Evolutionary conservation across 345 rosid genomes (phyloP).

Genomic region (Eucalyptus rudis): DNA sequence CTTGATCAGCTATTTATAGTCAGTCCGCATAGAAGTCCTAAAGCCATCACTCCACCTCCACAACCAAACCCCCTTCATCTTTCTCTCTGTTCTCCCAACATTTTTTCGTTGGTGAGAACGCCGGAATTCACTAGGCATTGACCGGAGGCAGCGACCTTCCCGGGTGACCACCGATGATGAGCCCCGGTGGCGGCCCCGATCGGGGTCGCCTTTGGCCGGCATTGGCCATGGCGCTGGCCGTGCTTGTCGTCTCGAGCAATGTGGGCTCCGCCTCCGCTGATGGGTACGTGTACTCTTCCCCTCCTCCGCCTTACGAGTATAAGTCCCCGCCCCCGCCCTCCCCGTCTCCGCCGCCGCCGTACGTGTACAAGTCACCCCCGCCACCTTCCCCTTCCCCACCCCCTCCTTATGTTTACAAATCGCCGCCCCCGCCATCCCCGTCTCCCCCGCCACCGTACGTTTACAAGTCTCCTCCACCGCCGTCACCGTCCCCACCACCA

Average conservation of each 20-base stretch:
- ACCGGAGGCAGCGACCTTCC: neutral
- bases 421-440: constrained; percentile 42
- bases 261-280: constrained; percentile 30
- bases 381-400: constrained; percentile 20
- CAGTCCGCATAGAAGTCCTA: neutral
- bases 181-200: constrained; percentile 32
- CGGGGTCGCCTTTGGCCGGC: constrained; percentile 49
- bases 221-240: constrained; percentile 45
- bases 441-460: constrained; percentile 7
- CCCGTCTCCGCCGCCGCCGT: constrained; percentile 16
- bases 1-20: constrained; percentile 17
- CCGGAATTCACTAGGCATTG: neutral
- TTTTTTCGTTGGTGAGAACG: neutral
- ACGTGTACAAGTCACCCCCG: constrained; percentile 38
- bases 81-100: neutral
- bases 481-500: constrained; percentile 15
- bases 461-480: constrained; percentile 11
- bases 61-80: neutral
- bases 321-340: constrained; percentile 27
- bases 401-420: constrained; percentile 34
- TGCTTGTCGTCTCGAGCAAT: constrained; percentile 11
- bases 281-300: constrained; percentile 36
- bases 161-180: constrained; percentile 5
- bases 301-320: constrained; percentile 27
- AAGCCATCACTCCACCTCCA: neutral